Conservation (phyloP, 345 rosid genomes). For the Sonneratia alba region DNA sequence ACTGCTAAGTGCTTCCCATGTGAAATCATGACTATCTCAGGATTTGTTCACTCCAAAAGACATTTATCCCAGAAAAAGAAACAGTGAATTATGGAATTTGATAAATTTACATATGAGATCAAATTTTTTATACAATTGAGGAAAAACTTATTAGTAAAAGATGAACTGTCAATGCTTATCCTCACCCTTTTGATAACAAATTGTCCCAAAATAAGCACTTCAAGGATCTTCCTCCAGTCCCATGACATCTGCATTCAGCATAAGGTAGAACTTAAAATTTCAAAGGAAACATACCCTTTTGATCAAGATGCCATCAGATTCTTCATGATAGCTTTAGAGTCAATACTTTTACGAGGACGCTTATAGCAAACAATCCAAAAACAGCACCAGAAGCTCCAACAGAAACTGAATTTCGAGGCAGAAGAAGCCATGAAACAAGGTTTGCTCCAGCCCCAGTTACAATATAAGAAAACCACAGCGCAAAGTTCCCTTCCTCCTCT, state of each 20-base stretch:
- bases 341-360: slow-evolving; percentile 74
- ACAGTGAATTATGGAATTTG: neutral
- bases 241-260: slow-evolving; percentile 59
- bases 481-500: slow-evolving; percentile 88
- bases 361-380: slow-evolving; percentile 81
- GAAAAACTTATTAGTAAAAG: neutral
- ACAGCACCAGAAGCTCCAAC: slow-evolving; percentile 96
- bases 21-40: too few species aligned
- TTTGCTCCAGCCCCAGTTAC: slow-evolving; percentile 87
- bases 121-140: neutral
- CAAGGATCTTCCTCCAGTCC: slow-evolving; percentile 96
- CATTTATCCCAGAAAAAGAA: neutral
- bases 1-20: neutral
- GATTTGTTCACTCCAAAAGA: neutral
- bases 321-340: neutral
- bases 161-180: too few species aligned
- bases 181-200: slow-evolving; percentile 75
- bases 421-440: slow-evolving; percentile 83
- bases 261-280: slow-evolving; percentile 4
- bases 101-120: neutral
- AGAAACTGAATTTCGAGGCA: slow-evolving; percentile 83
- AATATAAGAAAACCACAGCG: slow-evolving; percentile 68
- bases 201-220: slow-evolving; percentile 90
- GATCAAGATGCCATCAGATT: neutral
- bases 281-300: neutral